A percentile compares a stretch with the other conserved stretches of the same genome.
Evolutionary conservation across 805 yeast genomes (phyloP).

Genomic region (Teunomyces pallodes): DNA sequence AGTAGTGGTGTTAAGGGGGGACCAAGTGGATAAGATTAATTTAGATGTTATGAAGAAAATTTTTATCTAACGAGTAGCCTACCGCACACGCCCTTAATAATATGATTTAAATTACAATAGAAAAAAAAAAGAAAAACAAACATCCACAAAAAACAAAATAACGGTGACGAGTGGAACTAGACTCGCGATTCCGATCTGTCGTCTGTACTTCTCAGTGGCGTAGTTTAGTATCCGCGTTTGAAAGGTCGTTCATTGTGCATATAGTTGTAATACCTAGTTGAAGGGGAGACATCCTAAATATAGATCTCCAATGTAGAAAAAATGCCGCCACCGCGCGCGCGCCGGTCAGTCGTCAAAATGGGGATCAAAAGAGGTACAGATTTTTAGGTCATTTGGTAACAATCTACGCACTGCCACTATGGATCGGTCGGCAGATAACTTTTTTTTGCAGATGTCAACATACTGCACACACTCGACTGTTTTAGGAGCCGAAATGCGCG

Average conservation of each 20-base stretch:
- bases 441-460: not conserved
- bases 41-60: not conserved
- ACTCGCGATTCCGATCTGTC: too few relatives aligned
- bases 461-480: not conserved
- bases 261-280: too few relatives aligned
- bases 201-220: too few relatives aligned
- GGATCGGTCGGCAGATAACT: too few relatives aligned
- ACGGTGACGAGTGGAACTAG: not conserved
- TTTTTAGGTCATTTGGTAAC: not conserved
- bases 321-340: not conserved
- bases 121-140: not conserved
- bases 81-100: not conserved
- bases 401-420: not conserved
- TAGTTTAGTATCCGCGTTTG: too few relatives aligned
- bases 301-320: not conserved
- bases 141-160: not conserved
- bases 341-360: not conserved
- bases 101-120: too few relatives aligned
- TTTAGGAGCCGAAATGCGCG: too few relatives aligned
- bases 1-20: not conserved
- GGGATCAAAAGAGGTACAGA: not conserved
- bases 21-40: not conserved
- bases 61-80: not conserved
- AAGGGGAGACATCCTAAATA: not conserved
- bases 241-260: too few relatives aligned